Percentiles rank a stretch among this genome's conserved stretches.
Conservation (phyloP, 768 basidiomycete species). For the Melanogaster broomeanus region DNA sequence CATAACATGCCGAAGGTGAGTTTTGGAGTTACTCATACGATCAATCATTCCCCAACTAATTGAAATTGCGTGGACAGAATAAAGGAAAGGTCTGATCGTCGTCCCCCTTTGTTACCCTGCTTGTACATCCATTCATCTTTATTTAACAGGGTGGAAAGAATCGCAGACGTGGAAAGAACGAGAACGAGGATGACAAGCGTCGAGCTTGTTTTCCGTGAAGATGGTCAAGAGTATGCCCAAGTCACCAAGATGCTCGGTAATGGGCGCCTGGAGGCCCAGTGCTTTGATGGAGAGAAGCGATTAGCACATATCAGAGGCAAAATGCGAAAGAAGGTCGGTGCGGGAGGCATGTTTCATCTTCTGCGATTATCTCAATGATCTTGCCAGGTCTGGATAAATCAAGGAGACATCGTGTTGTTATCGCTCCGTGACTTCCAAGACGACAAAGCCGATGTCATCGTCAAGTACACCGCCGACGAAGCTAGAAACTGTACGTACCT, state of each 20-base stretch:
- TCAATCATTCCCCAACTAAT: neutral
- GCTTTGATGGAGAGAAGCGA: constrained; percentile 98
- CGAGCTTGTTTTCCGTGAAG: constrained; percentile 98
- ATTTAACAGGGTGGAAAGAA: constrained; percentile 91
- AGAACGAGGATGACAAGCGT: constrained; percentile 98
- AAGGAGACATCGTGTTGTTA: constrained; percentile 93
- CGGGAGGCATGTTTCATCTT: neutral
- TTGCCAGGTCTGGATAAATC: constrained; percentile 95
- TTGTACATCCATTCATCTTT: constrained; percentile 1
- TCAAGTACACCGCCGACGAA: constrained; percentile 98
- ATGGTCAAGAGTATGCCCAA: constrained; percentile 99
- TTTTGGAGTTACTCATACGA: neutral
- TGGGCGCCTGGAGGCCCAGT: constrained; percentile 92
- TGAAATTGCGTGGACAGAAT: constrained; percentile 15
- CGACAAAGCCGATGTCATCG: constrained; percentile 98
- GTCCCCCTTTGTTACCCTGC: neutral
- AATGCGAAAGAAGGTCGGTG: constrained; percentile 95
- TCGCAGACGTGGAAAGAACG: constrained; percentile 99
- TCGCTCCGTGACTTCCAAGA: constrained; percentile 99
- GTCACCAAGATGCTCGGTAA: constrained; percentile 99
- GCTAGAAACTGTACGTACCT: constrained; percentile 68
- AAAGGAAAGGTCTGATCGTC: constrained; percentile 26
- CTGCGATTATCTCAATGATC: constrained; percentile 4
- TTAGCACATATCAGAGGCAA: constrained; percentile 98
- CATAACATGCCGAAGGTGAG: constrained; percentile 27